Base-by-base conservation (phyloP, 2,329 filamentous ascomycete genomes). In the Ophiognomonia clavigignenti-juglandacearum region DNA sequence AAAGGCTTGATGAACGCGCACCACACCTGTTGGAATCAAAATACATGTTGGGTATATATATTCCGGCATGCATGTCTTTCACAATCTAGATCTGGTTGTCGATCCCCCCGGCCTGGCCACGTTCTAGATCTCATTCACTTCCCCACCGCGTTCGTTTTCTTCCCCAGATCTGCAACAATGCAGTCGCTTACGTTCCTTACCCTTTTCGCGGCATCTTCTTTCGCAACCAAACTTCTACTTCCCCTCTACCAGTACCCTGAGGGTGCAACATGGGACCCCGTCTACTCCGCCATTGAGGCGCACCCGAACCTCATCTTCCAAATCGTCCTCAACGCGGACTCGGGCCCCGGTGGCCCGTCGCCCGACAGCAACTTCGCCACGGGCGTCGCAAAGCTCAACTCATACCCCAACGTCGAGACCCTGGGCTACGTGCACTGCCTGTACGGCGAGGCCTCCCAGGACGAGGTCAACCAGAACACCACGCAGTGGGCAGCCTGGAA, bases 351-450 rank as follows among this genome's bases (percentile, higher is more conserved):
- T 10, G 39, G 19, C 44, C 18, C 48, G 8, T 18, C 8, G 14
- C 39, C 36, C 8, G 23, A 49, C 35, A 39, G 39, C 16, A 27
- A 43, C 14, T 42, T 40, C 11, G 38, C 45, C 46, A 39, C 20
- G 1, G 46, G 36, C 16, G 35, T 32, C 6, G 34, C 36, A 16
- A 38, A 32, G 31, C 19, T 48, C 18, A 48, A 45, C 31, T 44
- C 46, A 5, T 48, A 48, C 27, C 16, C 41, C 29, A 48, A 48
- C 31, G 41, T 45, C 10, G 16, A 40, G 20, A 39, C 38, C 10
- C 42, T 48, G 23, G 46, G 41, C 29, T 48, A 52, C n/a, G 50
- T 52, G 13, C 42, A 45, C 32, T 45, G 42, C 23, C 27, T 39
- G 9, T 29, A 39, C 36, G 42, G 31, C 8, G 23, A 41, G 24